Evolutionary conservation across 768 basidiomycete species (phyloP), one percentile per base, ranked within the genome.

Genomic region (Cubamyces lactineus): DNA sequence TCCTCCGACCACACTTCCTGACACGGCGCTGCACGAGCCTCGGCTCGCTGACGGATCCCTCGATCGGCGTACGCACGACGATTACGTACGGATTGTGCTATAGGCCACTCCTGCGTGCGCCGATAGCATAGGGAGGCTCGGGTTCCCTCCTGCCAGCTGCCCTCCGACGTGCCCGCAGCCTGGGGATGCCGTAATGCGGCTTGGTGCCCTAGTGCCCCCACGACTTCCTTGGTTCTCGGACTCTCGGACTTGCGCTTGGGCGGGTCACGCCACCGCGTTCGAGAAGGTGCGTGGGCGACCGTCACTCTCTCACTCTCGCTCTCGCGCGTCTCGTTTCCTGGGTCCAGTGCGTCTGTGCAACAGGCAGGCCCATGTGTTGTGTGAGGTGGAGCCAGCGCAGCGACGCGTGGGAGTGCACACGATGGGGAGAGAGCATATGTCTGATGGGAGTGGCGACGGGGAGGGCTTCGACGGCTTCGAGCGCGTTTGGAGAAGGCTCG

Each of bases 31-130:
- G 19, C 19, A 46, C 45, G 45, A 19, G 19, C 23, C 19, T 23
- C 45, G 45, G 19, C 19, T 21, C 13, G 48, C 48, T 26, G n/a
- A 6, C 23, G 48, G 24, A 26, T 26, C 11, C 48, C 34, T 46
- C 54, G 54, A 56, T 56, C 54, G 54, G 45, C 54, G 54, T 47
- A 17, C 45, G 30, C 41, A 30, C 45, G n/a, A 28, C 38, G n/a
- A 47, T 56, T 56, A 56, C 54, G 54, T 56, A 56, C 53, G 43
- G 28, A 28, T 49, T 34, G 34, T 34, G 34, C 34, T 34, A 34
- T 34, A 11, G 34, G 9, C 34, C 34, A 34, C 28, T 7, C 28
- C 28, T 28, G 28, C 28, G 28, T 28, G 28, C 7, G 28, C 34
- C 6, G 34, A 34, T 1, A 9, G 9, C 34, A 1, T 9, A 34